These are phyloP conservation scores for Juncus effusus DNA, from an alignment of 176 grass and related monocot species.

Conservation along the genomic window DNA sequence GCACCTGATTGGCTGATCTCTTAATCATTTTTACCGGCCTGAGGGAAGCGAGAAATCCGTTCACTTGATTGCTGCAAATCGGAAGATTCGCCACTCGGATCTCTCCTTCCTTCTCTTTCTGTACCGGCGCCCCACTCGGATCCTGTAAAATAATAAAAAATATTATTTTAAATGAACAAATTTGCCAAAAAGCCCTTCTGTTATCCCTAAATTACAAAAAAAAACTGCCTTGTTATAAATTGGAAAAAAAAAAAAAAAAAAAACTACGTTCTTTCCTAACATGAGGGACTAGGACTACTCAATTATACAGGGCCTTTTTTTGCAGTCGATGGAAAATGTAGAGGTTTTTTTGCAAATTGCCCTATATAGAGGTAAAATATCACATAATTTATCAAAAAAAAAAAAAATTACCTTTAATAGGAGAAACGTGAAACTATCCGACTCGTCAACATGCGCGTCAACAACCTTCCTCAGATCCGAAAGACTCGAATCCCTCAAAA, in stretches of 20 bases:
- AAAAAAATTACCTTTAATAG: too few species aligned
- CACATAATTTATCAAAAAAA: too few species aligned
- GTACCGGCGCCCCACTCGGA: conserved; percentile 64
- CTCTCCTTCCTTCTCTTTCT: conserved; percentile 54
- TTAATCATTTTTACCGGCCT: conserved; percentile 41
- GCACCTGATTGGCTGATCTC: conserved; percentile 30
- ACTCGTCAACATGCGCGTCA: conserved; percentile 52
- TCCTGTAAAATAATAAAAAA: conserved; percentile 42
- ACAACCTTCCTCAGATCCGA: conserved; percentile 60
- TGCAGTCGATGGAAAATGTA: too few species aligned
- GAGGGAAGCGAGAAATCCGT: conserved; percentile 60
- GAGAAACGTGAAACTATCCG: conserved; percentile 67
- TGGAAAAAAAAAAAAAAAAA: too few species aligned
- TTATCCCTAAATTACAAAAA: too few species aligned
- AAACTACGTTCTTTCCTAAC: too few species aligned
- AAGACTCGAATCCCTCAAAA: conserved; percentile 44
- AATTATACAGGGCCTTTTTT: too few species aligned
- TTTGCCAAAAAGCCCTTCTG: too few species aligned
- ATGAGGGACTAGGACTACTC: too few species aligned
- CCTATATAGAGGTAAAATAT: too few species aligned
- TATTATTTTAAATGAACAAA: conserved; percentile 9
- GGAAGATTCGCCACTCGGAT: conserved; percentile 56
- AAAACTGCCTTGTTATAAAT: too few species aligned
- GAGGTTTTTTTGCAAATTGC: too few species aligned
- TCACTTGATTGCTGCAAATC: conserved; percentile 54